Evolutionary conservation across 2,329 filamentous ascomycete species (phyloP).

Genomic region (Lasiodiplodia sp.): DNA sequence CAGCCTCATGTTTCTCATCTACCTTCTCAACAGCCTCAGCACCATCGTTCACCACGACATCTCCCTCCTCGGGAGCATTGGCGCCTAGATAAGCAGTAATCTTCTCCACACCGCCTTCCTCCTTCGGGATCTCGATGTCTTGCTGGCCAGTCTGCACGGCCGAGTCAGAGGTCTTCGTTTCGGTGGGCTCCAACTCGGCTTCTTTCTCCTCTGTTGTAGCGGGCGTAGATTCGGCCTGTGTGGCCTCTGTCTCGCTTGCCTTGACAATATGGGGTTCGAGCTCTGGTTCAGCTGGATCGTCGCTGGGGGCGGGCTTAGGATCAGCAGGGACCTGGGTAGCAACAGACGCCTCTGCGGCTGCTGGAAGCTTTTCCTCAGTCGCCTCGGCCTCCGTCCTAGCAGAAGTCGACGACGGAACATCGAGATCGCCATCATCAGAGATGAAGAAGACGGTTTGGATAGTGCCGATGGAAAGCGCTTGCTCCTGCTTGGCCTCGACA

Average conservation of each 20-base stretch:
- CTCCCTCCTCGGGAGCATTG: slow-evolving; percentile 41
- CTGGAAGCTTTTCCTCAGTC: slow-evolving; percentile 1
- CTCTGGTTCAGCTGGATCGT: slow-evolving; percentile 3
- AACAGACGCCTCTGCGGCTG: slow-evolving; percentile 7
- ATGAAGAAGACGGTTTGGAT: slow-evolving; percentile 44
- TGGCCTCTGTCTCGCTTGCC: slow-evolving; percentile 2
- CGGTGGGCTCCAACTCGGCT: not conserved
- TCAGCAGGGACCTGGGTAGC: slow-evolving; percentile 27
- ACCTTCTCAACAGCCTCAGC: slow-evolving; percentile 24
- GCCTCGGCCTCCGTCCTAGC: not conserved
- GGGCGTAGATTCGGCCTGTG: not conserved
- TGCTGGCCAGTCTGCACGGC: slow-evolving; percentile 38
- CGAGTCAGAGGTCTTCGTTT: slow-evolving; percentile 31
- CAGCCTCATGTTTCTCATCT: slow-evolving; percentile 10
- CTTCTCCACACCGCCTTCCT: slow-evolving; percentile 37
- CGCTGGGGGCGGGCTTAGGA: slow-evolving; percentile 23
- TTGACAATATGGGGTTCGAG: slow-evolving; percentile 1
- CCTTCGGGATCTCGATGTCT: slow-evolving; percentile 36
- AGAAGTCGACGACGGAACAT: slow-evolving; percentile 36
- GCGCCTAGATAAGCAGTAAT: slow-evolving; percentile 41
- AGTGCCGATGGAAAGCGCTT: not conserved
- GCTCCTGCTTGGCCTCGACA: not conserved
- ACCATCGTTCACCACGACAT: slow-evolving; percentile 42
- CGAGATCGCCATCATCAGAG: slow-evolving; percentile 42
- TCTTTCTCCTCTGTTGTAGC: slow-evolving; percentile 5